Base-by-base conservation (phyloP, 108 stramenopile species). In the Ochromonas danica region DNA sequence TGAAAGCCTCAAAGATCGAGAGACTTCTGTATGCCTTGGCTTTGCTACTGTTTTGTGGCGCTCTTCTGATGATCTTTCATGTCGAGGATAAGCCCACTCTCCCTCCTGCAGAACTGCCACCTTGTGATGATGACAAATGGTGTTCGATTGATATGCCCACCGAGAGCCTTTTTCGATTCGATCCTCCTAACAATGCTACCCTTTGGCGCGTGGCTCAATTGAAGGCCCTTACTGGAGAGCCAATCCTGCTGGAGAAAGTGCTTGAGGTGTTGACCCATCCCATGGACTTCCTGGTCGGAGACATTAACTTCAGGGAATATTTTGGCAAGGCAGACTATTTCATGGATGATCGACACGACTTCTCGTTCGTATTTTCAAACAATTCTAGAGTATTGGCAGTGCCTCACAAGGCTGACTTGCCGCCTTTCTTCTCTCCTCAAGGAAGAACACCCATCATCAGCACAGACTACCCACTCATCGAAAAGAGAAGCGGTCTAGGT, bases 91-190 rank as follows among this genome's bases (percentile, higher is more conserved):
- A n/a, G n/a, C n/a, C n/a, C n/a, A n/a, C n/a, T n/a, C n/a, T n/a
- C n/a, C n/a, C n/a, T n/a, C n/a, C n/a, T n/a, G n/a, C n/a, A n/a
- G n/a, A n/a, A n/a, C 22, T 57, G 63, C 45, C 45, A 51, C 14
- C 22, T 6, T 75, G 72, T 75, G 40, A 75, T 14, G 72, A 75
- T 75, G 14, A 6, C 10, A 33, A 35, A 14, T 75, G 72, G 72
- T 75, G 72, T 36, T 35, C 36, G 25, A 36, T 75, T 75, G 10
- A 27, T 10, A 75, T 75, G 36, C 72, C 72, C 40, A 75, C 3
- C 43, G 22, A 45, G 31, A 75, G 72, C 25, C 38, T 30, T 27
- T 75, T 75, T 33, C 17, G 40, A 75, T 75, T 75, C 38, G 6
- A 6, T 75, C n/a, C 72, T 6, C 72, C 72, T 30, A 45, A 57